These are phyloP conservation scores for Mycena floridula DNA, from an alignment of 768 basidiomycete genomes.

Conservation along the genomic window DNA sequence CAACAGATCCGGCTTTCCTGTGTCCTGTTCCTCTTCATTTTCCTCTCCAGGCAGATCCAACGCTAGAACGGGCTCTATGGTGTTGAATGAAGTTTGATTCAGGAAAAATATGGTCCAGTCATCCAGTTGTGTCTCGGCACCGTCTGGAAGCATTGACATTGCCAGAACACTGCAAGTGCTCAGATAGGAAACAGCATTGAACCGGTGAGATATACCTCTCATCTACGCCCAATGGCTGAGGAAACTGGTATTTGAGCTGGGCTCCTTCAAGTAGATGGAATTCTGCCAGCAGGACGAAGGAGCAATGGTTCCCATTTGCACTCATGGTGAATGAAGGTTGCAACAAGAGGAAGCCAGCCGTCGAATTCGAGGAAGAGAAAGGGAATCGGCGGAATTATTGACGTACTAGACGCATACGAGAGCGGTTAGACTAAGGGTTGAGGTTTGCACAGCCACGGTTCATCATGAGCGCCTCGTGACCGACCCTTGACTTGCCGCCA, in stretches of 20 bases:
- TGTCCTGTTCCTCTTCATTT: conserved; percentile 13
- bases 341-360: no score
- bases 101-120: conserved; percentile 99
- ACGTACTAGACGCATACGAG: no score
- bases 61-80: conserved; percentile 76
- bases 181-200: conserved; percentile 6
- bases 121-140: conserved; percentile 88
- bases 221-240: conserved; percentile 89
- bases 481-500: no score
- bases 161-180: conserved; percentile 79
- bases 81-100: conserved; percentile 88
- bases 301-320: conserved; percentile 69
- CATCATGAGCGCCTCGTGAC: no score
- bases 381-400: no score
- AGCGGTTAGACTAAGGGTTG: no score
- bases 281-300: conserved; percentile 95
- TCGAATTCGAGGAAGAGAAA: no score
- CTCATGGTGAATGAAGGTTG: no score
- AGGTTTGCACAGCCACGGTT: no score
- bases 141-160: conserved; percentile 97
- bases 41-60: conserved; percentile 38
- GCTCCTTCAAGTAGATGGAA: conserved; percentile 97
- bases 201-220: conserved; percentile 61
- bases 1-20: conserved; percentile 39
- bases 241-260: conserved; percentile 92